Base-by-base conservation (phyloP, 768 basidiomycete species). In the Amanita thiersii region DNA sequence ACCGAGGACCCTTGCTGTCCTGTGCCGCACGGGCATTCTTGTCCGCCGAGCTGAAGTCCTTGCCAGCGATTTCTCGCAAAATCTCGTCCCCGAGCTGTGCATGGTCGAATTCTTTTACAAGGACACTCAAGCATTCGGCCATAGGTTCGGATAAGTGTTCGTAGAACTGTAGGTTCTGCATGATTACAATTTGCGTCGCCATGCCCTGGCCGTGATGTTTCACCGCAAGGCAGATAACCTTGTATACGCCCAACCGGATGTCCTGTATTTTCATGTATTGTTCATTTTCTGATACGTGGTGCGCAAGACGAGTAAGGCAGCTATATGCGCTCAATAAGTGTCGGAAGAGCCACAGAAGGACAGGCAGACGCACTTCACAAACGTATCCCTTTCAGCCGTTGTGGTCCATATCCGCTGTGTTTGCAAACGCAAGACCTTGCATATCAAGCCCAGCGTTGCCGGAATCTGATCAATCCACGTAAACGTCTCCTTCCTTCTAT, bases 61-160 rank as follows among this genome's bases (percentile, higher is more conserved):
- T 90, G 1, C 66, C 73, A 0, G 87, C 79, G 20, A 97, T 85
- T 50, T 97, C 92, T 18, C 90, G 77, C 11, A 99, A 66, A 34
- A 98, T 72, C 52, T 97, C 92, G 51, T 97, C 94, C 0, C 86
- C 86, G 4, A 97, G 72, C 55, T 93, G 90, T 1, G 79, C 68
- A 46, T 90, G 79, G 59, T 96, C 93, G 52, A 85, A 97, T 41
- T 94, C 85, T 43, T 81, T 81, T 5, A 83, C 75, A 11, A 96
- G 73, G 37, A 81, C 65, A 23, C 79, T 71, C 18, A 98, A 70
- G 35, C 86, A 80, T 50, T 97, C 94, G 0, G 96, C 94, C 80
- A 97, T 86, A 1, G 86, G 82, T 53, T 98, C 94, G 0, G 88
- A 79, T 15, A 96, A 75, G 55, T 98, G 94, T 51, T 99, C 96